phyloP scores from a whole-genome alignment of 768 basidiomycete species.

The Daedaleopsis sinensis region DNA sequence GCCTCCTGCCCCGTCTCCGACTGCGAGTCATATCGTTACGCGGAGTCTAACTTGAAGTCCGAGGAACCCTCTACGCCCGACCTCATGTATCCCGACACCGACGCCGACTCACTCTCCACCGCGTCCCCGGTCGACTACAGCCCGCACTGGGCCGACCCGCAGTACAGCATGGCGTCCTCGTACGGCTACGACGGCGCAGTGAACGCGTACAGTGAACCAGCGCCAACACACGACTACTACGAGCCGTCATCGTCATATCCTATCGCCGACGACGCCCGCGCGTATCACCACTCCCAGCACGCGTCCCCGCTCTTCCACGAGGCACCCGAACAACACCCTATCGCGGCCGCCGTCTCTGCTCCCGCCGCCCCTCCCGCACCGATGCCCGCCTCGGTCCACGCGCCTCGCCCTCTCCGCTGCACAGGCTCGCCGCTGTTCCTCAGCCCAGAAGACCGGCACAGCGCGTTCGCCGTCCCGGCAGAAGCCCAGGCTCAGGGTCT shows the following conservation, averaged over 20 bases:
- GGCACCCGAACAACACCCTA: neutral
- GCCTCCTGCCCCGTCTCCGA: slow-evolving; percentile 4
- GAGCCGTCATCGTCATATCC: slow-evolving; percentile 10
- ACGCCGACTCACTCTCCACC: neutral
- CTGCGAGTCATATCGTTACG: neutral
- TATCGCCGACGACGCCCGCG: slow-evolving; percentile 2
- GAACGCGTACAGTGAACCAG: neutral
- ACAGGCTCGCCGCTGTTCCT: slow-evolving; percentile 20
- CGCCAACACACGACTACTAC: slow-evolving; percentile 9
- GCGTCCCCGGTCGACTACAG: slow-evolving; percentile 1
- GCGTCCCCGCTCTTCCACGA: slow-evolving; percentile 2
- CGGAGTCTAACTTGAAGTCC: slow-evolving; percentile 12
- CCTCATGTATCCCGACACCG: slow-evolving; percentile 12
- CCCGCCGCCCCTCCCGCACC: slow-evolving; percentile 13
- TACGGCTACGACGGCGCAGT: slow-evolving; percentile 1
- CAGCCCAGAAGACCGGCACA: slow-evolving; percentile 4
- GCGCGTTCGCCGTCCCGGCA: slow-evolving; percentile 2
- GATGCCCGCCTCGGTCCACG: slow-evolving; percentile 13
- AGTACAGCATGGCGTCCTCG: neutral
- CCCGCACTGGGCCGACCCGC: slow-evolving; percentile 10
- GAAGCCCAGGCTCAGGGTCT: slow-evolving; percentile 8
- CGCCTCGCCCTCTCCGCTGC: slow-evolving; percentile 19
- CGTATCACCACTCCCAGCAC: slow-evolving; percentile 4
- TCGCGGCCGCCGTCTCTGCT: neutral
- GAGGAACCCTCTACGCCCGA: slow-evolving; percentile 15